Conservation (phyloP, 768 basidiomycete genomes). For the Termitomyces titanicus region DNA sequence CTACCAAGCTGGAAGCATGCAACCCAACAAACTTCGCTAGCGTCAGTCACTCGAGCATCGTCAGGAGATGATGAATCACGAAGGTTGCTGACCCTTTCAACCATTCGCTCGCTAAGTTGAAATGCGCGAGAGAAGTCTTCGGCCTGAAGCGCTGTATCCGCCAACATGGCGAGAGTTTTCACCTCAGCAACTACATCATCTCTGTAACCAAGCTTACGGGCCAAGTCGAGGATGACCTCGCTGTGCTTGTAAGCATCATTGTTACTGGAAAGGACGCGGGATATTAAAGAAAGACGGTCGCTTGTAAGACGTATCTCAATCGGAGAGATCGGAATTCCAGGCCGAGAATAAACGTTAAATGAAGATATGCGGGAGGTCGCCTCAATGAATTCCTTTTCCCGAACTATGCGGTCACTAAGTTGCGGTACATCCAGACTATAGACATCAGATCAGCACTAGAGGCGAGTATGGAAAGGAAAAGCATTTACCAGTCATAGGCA, state of each 20-base stretch:
- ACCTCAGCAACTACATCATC: slow-evolving; percentile 73
- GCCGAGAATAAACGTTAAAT: slow-evolving; percentile 76
- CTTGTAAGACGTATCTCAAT: slow-evolving; percentile 92
- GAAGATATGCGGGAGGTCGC: slow-evolving; percentile 95
- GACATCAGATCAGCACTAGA: background rate
- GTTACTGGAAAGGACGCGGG: slow-evolving; percentile 81
- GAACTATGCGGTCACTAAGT: slow-evolving; percentile 53
- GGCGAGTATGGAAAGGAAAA: background rate
- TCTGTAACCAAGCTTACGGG: slow-evolving; percentile 81
- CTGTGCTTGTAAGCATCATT: slow-evolving; percentile 88
- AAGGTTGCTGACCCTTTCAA: slow-evolving; percentile 53
- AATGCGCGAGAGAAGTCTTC: slow-evolving; percentile 78
- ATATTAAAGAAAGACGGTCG: slow-evolving; percentile 84
- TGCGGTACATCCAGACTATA: slow-evolving; percentile 73
- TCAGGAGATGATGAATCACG: slow-evolving; percentile 27
- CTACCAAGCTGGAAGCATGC: slow-evolving; percentile 86
- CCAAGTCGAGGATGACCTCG: slow-evolving; percentile 87
- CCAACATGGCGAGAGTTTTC: slow-evolving; percentile 86
- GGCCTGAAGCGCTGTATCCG: slow-evolving; percentile 78
- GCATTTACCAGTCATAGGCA: slow-evolving; percentile 88
- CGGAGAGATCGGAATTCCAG: slow-evolving; percentile 78
- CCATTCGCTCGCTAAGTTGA: slow-evolving; percentile 70
- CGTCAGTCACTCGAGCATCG: slow-evolving; percentile 49
- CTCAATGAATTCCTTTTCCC: slow-evolving; percentile 92
- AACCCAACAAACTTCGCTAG: slow-evolving; percentile 85